Conservation (phyloP, 257 asterid species). For the Cruciata laevipes region DNA sequence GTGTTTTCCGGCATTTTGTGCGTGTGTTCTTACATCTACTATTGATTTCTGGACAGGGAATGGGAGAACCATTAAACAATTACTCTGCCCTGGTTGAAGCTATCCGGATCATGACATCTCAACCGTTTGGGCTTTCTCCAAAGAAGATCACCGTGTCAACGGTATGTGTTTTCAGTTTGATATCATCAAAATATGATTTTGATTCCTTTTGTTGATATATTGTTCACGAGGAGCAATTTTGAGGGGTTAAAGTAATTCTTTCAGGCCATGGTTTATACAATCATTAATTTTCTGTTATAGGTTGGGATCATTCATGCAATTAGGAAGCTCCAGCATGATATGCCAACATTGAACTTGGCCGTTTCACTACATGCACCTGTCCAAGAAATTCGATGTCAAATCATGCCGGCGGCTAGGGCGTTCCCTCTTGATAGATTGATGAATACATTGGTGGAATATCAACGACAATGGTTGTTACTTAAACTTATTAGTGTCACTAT, state of each 20-base stretch:
- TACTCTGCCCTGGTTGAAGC: constrained; percentile 81
- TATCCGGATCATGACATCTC: constrained; percentile 67
- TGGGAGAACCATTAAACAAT: constrained; percentile 93
- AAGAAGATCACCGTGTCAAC: constrained; percentile 86
- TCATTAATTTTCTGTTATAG: constrained; percentile 27
- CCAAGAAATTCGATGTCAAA: constrained; percentile 92
- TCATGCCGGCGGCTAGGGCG: constrained; percentile 99
- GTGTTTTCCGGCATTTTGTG: not conserved
- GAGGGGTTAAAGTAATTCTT: not conserved
- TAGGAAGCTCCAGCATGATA: constrained; percentile 63
- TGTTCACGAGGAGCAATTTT: not conserved
- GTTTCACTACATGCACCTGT: constrained; percentile 95
- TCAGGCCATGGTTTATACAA: not conserved
- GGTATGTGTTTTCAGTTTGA: constrained; percentile 31
- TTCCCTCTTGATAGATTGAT: constrained; percentile 86
- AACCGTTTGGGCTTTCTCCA: constrained; percentile 80
- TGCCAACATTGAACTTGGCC: constrained; percentile 81
- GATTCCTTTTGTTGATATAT: not conserved
- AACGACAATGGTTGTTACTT: constrained; percentile 50
- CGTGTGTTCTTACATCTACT: not conserved
- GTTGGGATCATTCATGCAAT: constrained; percentile 93
- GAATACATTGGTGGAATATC: constrained; percentile 70
- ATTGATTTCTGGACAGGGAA: constrained; percentile 52
- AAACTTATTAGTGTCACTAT: not conserved
- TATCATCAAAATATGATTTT: not conserved